Evolutionary conservation across 805 yeast genomes (phyloP).

Genomic region (Teunomyces cretensis): DNA sequence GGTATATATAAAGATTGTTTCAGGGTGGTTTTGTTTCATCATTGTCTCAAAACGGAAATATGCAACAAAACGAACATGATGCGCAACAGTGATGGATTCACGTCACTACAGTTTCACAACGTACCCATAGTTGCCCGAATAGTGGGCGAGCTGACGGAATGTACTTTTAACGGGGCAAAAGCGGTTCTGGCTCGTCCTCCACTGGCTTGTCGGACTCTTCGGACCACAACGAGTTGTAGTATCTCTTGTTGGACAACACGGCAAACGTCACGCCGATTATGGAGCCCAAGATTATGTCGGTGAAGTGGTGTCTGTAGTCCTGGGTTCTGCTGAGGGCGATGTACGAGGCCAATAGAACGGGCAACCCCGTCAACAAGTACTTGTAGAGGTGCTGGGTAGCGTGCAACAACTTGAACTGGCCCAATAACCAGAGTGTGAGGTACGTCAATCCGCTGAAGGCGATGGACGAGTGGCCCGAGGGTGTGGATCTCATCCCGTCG

Average conservation of each 20-base stretch:
- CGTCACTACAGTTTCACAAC: not conserved
- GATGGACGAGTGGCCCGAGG: slow-evolving; percentile 41
- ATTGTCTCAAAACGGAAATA: slow-evolving; percentile 2
- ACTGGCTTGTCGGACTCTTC: slow-evolving; percentile 8
- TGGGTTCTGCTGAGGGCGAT: slow-evolving; percentile 33
- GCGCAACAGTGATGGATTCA: not conserved
- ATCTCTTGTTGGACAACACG: slow-evolving; percentile 8
- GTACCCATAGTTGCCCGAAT: too few species aligned
- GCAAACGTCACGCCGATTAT: slow-evolving; percentile 24
- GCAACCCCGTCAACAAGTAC: slow-evolving; percentile 16
- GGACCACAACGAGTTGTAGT: slow-evolving; percentile 9
- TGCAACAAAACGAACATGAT: not conserved
- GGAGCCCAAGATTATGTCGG: slow-evolving; percentile 30
- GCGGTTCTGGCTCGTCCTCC: slow-evolving; percentile 3
- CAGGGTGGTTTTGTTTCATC: not conserved
- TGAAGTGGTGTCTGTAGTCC: slow-evolving; percentile 38
- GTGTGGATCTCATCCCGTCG: slow-evolving; percentile 43
- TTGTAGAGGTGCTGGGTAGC: slow-evolving; percentile 17
- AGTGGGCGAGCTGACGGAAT: too few species aligned
- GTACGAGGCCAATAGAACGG: slow-evolving; percentile 28
- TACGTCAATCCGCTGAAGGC: slow-evolving; percentile 33
- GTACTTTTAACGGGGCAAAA: slow-evolving; percentile 8
- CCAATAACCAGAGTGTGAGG: slow-evolving; percentile 32
- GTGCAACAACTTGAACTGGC: slow-evolving; percentile 22
- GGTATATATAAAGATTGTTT: not conserved